phyloP scores from a whole-genome alignment of 768 basidiomycete species.

The Clavaria fumosa region DNA sequence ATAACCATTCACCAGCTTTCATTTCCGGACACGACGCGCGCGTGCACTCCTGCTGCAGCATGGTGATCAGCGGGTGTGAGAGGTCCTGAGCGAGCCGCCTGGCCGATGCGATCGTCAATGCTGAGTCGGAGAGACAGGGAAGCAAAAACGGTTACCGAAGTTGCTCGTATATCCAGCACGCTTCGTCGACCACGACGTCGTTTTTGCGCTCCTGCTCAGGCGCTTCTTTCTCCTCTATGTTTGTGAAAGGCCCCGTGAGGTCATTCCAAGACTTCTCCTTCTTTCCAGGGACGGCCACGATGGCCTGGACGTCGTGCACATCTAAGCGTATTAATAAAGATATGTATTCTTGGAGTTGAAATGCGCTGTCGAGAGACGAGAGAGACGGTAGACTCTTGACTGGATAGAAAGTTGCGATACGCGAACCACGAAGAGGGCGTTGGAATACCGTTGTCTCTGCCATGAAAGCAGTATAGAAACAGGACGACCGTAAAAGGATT shows the following conservation, averaged over 20 bases:
- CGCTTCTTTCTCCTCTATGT: constrained; percentile 18
- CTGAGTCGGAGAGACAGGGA: neutral
- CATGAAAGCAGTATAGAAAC: too few species aligned
- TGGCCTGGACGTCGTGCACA: constrained; percentile 74
- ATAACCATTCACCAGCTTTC: constrained; percentile 98
- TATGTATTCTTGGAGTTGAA: constrained; percentile 91
- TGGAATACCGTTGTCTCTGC: constrained; percentile 24
- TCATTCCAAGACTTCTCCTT: constrained; percentile 13
- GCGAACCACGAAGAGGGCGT: constrained; percentile 60
- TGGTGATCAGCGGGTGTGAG: constrained; percentile 71
- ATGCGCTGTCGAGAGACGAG: constrained; percentile 73
- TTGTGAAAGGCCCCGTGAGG: constrained; percentile 15
- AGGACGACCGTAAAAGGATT: too few species aligned
- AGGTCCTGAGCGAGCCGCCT: constrained; percentile 84
- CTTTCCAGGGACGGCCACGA: constrained; percentile 62
- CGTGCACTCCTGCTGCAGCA: constrained; percentile 77
- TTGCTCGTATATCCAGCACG: constrained; percentile 70
- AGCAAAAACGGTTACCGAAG: constrained; percentile 23
- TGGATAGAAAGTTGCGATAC: constrained; percentile 69
- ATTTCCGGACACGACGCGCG: constrained; percentile 84
- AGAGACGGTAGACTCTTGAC: constrained; percentile 55
- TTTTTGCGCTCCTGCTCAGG: constrained; percentile 21
- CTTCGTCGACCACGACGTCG: constrained; percentile 56
- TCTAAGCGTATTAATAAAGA: constrained; percentile 72
- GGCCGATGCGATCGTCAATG: neutral